These are phyloP conservation scores for Monilinia laxa DNA, from an alignment of 2,329 filamentous ascomycete species.

Conservation along the genomic window DNA sequence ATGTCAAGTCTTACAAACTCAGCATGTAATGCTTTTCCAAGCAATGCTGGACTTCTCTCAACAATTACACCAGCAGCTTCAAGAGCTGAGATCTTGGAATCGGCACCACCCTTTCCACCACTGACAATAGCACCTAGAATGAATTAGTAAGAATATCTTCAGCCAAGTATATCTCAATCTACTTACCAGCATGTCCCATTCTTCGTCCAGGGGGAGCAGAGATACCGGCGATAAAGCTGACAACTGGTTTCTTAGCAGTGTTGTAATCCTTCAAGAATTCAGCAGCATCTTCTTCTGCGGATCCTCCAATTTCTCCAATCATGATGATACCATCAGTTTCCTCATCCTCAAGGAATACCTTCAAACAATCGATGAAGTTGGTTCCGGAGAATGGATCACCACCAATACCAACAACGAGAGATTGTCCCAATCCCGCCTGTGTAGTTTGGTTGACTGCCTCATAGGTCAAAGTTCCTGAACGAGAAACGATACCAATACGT, in stretches of 20 bases:
- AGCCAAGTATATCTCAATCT: neutral
- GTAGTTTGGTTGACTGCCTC: slow-evolving; percentile 99
- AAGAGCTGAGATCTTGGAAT: slow-evolving; percentile 96
- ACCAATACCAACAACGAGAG: slow-evolving; percentile 95
- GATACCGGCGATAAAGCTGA: slow-evolving; percentile 98
- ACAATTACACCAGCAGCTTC: slow-evolving; percentile 93
- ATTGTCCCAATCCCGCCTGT: slow-evolving; percentile 93
- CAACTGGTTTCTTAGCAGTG: slow-evolving; percentile 90
- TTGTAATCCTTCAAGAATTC: slow-evolving; percentile 94
- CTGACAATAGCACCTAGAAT: slow-evolving; percentile 77
- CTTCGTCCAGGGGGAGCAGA: slow-evolving; percentile 92
- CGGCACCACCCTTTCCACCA: slow-evolving; percentile 94
- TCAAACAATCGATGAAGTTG: slow-evolving; percentile 99
- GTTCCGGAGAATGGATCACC: slow-evolving; percentile 98
- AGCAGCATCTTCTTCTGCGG: slow-evolving; percentile 95
- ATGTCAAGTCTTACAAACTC: slow-evolving; percentile 97
- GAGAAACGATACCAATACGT: slow-evolving; percentile 96
- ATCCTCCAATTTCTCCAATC: slow-evolving; percentile 98
- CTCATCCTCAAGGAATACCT: slow-evolving; percentile 91
- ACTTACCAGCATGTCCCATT: slow-evolving; percentile 91
- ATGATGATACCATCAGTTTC: slow-evolving; percentile 99
- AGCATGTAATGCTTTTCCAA: slow-evolving; percentile 90
- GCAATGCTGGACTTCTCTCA: slow-evolving; percentile 85
- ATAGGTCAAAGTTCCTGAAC: slow-evolving; percentile 97
- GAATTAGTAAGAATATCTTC: slow-evolving; percentile 27